Conservation (phyloP, 1,284 basidiomycete genomes). For the Neotropicomus parvogracilis region DNA sequence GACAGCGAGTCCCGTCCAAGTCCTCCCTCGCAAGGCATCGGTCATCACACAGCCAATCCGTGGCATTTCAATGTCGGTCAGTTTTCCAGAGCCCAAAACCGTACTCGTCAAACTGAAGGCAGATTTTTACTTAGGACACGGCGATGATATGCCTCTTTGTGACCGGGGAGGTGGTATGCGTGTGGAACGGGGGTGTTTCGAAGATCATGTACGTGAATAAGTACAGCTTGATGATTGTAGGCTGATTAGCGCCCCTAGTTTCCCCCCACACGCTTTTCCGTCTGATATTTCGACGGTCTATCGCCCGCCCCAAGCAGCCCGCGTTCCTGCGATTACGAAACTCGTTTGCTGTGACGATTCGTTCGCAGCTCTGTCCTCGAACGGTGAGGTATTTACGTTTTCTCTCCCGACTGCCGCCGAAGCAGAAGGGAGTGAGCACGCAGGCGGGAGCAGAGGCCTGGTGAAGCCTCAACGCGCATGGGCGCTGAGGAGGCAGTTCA, state of each 20-base stretch:
- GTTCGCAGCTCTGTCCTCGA: constrained; percentile 83
- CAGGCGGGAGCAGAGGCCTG: constrained; percentile 29
- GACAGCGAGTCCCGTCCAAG: constrained; percentile 72
- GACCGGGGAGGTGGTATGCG: constrained; percentile 76
- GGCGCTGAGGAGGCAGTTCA: constrained; percentile 84
- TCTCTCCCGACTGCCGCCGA: constrained; percentile 42
- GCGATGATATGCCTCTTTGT: constrained; percentile 79
- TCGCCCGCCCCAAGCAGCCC: constrained; percentile 70
- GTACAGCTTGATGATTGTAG: constrained; percentile 12
- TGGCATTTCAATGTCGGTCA: constrained; percentile 67
- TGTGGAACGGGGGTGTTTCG: constrained; percentile 75
- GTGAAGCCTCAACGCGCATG: constrained; percentile 86
- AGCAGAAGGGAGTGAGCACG: constrained; percentile 27
- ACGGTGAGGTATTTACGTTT: constrained; percentile 93
- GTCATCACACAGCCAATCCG: constrained; percentile 69
- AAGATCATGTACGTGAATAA: constrained; percentile 61
- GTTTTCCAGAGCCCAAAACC: constrained; percentile 26
- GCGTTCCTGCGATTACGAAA: constrained; percentile 74
- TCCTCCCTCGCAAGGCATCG: constrained; percentile 80
- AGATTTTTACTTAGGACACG: constrained; percentile 53
- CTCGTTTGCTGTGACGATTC: constrained; percentile 78
- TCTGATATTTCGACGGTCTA: constrained; percentile 69
- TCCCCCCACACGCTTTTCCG: constrained; percentile 68
- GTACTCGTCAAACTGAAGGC: constrained; percentile 4
- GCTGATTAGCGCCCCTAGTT: constrained; percentile 39